Base-by-base conservation (phyloP, 169 alveolate species). In the Cryptosporidium xiaoi region DNA sequence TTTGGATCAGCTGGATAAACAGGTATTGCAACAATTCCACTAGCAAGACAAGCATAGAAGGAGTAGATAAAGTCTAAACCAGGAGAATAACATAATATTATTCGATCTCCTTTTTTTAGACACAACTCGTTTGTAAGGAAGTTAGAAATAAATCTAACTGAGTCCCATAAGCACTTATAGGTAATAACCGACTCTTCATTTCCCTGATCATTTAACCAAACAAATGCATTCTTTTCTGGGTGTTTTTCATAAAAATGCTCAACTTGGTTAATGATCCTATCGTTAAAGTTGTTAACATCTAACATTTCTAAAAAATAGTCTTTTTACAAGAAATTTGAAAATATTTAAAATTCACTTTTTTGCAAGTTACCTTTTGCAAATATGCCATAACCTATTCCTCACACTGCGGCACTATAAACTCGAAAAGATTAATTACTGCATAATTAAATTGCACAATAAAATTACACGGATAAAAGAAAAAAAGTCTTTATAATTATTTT, bases 51-150 rank as follows among this genome's bases (percentile, higher is more conserved):
- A 12, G 82, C 92, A 65, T 68, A 40, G 51, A 90, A 90, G 51
- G 92, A 82, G 36, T 56, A 64, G 34, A 82, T 71, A 53, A 90
- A 90, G 82, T 67, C 82, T 34, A 68, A 62, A 13, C 94, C 94
- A 7, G 93, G 93, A 24, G 93, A 83, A 66, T 84, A 92, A 46
- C 94, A 92, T 44, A 91, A 27, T 40, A 77, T 60, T 13, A 77
- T 44, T 40, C 87, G 44, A 27, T 77, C 87, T 16, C 87, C 87
- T 48, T 62, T 77, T 44, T 60, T 77, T 58, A 77, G 36, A 34
- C 31, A 34, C 12, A 77, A 24, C 33, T 58, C 71, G 44, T 77
- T 77, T 60, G 29, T 24, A 16, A 77, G 40, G 64, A 40, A 77
- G 34, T 77, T 51, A 4, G 87, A 77, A 40, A 77, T 77, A 15